A percentile compares a stretch with the other conserved stretches of the same genome.
Conservation (phyloP, 106 monocot species). For the Allium fistulosum region DNA sequence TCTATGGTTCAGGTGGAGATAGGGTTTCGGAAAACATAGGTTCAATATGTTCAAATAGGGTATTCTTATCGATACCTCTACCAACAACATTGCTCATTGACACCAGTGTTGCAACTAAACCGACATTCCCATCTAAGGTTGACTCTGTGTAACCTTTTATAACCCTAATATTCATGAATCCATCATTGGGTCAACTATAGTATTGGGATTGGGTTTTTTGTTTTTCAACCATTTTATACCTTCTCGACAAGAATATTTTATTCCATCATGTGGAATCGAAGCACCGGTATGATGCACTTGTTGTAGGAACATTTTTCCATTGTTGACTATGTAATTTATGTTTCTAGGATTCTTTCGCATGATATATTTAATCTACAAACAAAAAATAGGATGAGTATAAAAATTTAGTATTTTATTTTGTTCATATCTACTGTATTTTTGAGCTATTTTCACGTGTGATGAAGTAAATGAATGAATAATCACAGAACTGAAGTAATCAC, state of each 20-base stretch:
- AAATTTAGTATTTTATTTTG: background rate
- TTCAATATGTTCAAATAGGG: conserved; percentile 52
- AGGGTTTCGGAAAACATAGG: conserved; percentile 40
- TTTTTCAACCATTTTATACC: conserved; percentile 54
- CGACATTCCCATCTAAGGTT: conserved; percentile 68
- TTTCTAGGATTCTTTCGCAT: conserved; percentile 63
- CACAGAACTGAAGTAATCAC: conserved; percentile 28
- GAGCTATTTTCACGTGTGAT: conserved; percentile 35
- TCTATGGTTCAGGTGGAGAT: conserved; percentile 68
- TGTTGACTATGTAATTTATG: conserved; percentile 84
- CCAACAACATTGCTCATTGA: conserved; percentile 35
- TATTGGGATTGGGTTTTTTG: conserved; percentile 48
- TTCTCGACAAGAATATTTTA: conserved; percentile 57
- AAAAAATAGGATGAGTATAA: background rate
- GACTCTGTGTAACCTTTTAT: conserved; percentile 59
- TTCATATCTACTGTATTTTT: background rate
- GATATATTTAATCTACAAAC: conserved; percentile 49
- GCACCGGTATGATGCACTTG: conserved; percentile 76
- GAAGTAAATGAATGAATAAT: conserved; percentile 48
- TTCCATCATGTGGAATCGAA: conserved; percentile 55
- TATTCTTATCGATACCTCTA: conserved; percentile 49
- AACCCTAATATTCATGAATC: conserved; percentile 38
- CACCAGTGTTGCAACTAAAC: too few species aligned
- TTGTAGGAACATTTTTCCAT: conserved; percentile 52
- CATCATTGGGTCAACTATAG: conserved; percentile 47